Evolutionary conservation across 305 asterid species (phyloP).

Genomic region (Fraxinus floribunda): DNA sequence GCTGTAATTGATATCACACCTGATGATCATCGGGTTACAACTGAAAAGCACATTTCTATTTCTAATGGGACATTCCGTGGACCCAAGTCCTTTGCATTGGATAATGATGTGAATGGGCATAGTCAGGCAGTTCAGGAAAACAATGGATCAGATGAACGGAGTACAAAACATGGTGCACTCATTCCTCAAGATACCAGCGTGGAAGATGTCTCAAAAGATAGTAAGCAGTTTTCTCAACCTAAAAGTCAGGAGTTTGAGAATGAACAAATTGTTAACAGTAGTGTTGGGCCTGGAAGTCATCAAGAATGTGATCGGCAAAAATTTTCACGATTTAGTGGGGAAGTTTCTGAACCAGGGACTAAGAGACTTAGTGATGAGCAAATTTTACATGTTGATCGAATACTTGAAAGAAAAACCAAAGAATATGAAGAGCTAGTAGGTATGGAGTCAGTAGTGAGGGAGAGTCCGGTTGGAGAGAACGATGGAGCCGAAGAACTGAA

Average conservation of each 20-base stretch:
- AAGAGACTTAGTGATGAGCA: constrained; percentile 23
- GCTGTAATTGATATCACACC: constrained; percentile 25
- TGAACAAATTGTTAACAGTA: constrained; percentile 30
- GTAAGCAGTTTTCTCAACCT: constrained; percentile 15
- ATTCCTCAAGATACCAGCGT: constrained; percentile 21
- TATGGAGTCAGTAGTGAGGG: constrained; percentile 26
- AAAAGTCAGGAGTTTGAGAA: constrained; percentile 18
- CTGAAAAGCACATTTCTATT: constrained; percentile 34
- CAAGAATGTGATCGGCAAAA: constrained; percentile 1
- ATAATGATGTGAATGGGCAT: constrained; percentile 23
- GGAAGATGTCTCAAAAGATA: constrained; percentile 26
- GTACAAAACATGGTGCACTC: constrained; percentile 17
- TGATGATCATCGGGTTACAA: constrained; percentile 25
- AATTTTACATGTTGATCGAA: constrained; percentile 21
- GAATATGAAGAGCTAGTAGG: constrained; percentile 28
- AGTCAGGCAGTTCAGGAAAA: constrained; percentile 19
- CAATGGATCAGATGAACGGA: constrained; percentile 22
- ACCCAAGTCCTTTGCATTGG: constrained; percentile 28
- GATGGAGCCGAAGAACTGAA: constrained; percentile 34
- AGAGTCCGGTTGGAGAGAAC: constrained; percentile 26
- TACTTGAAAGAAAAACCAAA: constrained; percentile 22
- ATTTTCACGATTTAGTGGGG: not conserved
- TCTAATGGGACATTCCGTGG: constrained; percentile 25
- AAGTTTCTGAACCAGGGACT: not conserved
- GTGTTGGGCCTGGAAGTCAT: constrained; percentile 22